A percentile compares a stretch with the other conserved stretches of the same genome.
Evolutionary conservation across 2,329 filamentous ascomycete genomes (phyloP).

Genomic region (Calonectria henricotiae): DNA sequence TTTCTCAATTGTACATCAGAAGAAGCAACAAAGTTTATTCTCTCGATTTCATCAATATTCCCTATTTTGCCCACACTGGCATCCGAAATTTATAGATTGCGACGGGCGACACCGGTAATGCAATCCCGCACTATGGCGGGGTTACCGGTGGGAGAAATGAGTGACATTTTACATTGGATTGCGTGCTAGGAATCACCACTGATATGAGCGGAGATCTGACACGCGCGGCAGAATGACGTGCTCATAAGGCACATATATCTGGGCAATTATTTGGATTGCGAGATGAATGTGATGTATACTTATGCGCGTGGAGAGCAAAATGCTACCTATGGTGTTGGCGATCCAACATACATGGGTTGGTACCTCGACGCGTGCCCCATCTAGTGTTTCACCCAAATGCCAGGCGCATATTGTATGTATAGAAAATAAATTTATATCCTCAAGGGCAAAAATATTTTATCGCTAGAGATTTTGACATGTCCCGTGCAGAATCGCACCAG

Average conservation of each 20-base stretch:
- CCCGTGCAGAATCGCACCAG: too few species aligned
- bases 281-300: neutral
- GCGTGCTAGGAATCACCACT: constrained; percentile 16
- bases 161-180: constrained; percentile 20
- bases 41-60: neutral
- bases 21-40: neutral
- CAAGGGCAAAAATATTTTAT: too few species aligned
- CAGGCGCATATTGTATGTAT: too few species aligned
- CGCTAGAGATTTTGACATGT: too few species aligned
- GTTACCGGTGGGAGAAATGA: constrained; percentile 18
- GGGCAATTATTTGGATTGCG: neutral
- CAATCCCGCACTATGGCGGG: constrained; percentile 6
- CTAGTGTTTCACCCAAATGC: too few species aligned
- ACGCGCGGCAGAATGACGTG: constrained; percentile 7
- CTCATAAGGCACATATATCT: neutral
- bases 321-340: neutral
- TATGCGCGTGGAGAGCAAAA: neutral
- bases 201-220: neutral
- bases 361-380: too few species aligned
- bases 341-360: neutral
- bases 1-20: neutral
- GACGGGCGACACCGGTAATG: neutral
- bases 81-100: neutral
- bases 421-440: too few species aligned
- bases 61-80: neutral